phyloP scores from a whole-genome alignment of 2,329 filamentous ascomycete species.

The Monosporascus sp. region DNA sequence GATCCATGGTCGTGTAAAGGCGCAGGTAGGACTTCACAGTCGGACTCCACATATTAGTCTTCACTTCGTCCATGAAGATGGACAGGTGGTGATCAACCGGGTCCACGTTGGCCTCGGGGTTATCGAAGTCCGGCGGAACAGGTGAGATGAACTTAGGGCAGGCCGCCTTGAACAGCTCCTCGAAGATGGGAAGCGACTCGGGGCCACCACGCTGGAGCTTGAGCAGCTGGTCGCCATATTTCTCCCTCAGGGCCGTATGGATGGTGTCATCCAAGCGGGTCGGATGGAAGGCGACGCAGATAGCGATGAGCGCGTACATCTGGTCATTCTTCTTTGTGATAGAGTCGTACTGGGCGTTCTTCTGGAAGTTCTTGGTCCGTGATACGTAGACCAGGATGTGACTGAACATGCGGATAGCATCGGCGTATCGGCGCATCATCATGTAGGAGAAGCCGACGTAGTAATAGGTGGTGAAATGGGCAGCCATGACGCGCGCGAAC shows the following conservation, averaged over 20 bases:
- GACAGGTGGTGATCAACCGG: conserved; percentile 94
- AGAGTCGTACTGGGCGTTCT: conserved; percentile 95
- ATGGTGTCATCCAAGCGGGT: conserved; percentile 98
- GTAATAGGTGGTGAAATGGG: conserved; percentile 99
- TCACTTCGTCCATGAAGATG: conserved; percentile 99
- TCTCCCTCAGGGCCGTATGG: conserved; percentile 94
- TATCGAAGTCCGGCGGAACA: conserved; percentile 94
- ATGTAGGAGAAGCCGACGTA: conserved; percentile 99
- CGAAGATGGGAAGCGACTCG: conserved; percentile 91
- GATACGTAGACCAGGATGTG: conserved; percentile 99
- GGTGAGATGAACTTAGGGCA: conserved; percentile 99
- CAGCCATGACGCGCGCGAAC: conserved; percentile 99
- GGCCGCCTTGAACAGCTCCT: conserved; percentile 95
- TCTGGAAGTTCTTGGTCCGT: conserved; percentile 99
- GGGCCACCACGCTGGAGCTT: conserved; percentile 95
- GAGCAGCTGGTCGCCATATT: conserved; percentile 97
- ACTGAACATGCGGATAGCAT: conserved; percentile 99
- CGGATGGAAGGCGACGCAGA: conserved; percentile 97
- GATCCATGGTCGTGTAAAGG: conserved; percentile 98
- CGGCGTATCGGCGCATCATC: conserved; percentile 99
- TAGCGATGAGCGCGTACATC: conserved; percentile 98
- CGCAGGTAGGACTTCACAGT: conserved; percentile 98
- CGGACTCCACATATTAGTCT: conserved; percentile 97
- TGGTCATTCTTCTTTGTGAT: conserved; percentile 99
- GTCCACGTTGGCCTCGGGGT: conserved; percentile 92